A percentile compares a stretch with the other conserved stretches of the same genome.
Evolutionary conservation across 1,284 basidiomycete genomes (phyloP).

Genomic region (Stereum hirsutum): DNA sequence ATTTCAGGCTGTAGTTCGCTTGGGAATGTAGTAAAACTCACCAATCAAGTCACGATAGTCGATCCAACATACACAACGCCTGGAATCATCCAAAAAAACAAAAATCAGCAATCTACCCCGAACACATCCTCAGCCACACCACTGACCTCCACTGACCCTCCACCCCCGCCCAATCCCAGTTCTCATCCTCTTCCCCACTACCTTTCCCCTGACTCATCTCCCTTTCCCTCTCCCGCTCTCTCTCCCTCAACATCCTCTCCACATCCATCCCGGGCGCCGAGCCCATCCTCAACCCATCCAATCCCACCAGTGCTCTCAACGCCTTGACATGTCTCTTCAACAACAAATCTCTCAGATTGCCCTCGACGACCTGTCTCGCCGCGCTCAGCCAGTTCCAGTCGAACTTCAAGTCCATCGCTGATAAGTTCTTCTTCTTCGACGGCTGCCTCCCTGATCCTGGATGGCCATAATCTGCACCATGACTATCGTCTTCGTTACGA

Average conservation of each 20-base stretch:
- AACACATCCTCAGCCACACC: not conserved
- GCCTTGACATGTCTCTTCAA: slow-evolving; percentile 14
- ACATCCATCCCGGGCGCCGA: slow-evolving; percentile 29
- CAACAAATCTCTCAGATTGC: slow-evolving; percentile 15
- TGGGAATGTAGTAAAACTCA: slow-evolving; percentile 18
- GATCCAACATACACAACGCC: slow-evolving; percentile 49
- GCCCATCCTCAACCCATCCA: slow-evolving; percentile 36
- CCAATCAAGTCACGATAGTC: slow-evolving; percentile 44
- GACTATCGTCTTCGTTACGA: not conserved
- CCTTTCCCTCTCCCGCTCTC: slow-evolving; percentile 2
- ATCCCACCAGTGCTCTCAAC: slow-evolving; percentile 26
- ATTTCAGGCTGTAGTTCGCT: not conserved
- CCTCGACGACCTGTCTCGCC: slow-evolving; percentile 18
- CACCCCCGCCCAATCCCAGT: slow-evolving; percentile 54
- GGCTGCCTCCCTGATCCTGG: not conserved
- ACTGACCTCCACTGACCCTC: slow-evolving; percentile 42
- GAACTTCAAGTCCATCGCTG: slow-evolving; percentile 8
- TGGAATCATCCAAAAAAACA: slow-evolving; percentile 12
- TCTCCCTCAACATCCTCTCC: slow-evolving; percentile 13
- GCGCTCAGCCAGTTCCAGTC: slow-evolving; percentile 22
- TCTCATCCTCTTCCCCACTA: slow-evolving; percentile 19
- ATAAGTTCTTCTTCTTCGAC: not conserved
- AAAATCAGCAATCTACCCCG: not conserved
- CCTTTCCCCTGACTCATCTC: slow-evolving; percentile 7
- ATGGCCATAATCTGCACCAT: not conserved